A percentile compares a stretch with the other conserved stretches of the same genome.
These are phyloP conservation scores for Schwanniomyces occidentalis DNA, from an alignment of 805 yeast genomes.

Conservation along the genomic window DNA sequence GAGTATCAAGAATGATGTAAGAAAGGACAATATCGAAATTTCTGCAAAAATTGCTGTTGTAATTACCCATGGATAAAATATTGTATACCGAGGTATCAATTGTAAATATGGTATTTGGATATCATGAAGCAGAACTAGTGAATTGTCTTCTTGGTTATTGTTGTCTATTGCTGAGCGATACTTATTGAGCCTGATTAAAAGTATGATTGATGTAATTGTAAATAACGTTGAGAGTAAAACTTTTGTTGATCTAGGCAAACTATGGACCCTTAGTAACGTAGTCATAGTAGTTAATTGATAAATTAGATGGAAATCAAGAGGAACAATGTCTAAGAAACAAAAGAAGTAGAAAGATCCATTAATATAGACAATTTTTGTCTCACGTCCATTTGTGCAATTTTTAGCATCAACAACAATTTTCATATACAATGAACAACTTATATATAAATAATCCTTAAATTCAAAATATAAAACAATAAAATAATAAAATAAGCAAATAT, in stretches of 20 bases:
- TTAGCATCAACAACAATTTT: no score
- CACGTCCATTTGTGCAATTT: no score
- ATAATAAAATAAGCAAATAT: no score
- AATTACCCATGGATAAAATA: slow-evolving; percentile 65
- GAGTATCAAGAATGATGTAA: slow-evolving; percentile 38
- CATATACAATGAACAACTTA: no score
- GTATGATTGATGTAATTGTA: slow-evolving; percentile 40
- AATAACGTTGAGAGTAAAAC: slow-evolving; percentile 42
- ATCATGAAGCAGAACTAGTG: slow-evolving; percentile 28
- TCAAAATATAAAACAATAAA: no score
- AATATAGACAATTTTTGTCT: no score
- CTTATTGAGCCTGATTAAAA: slow-evolving; percentile 39
- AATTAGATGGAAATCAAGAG: neutral
- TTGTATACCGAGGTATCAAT: slow-evolving; percentile 57
- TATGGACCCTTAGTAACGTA: slow-evolving; percentile 9
- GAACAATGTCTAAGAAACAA: no score
- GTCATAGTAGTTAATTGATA: slow-evolving; percentile 7
- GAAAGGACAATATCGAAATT: slow-evolving; percentile 45
- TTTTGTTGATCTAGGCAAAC: slow-evolving; percentile 50
- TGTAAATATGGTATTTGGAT: slow-evolving; percentile 60
- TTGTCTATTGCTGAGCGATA: slow-evolving; percentile 21
- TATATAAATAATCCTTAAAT: no score
- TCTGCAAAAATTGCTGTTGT: slow-evolving; percentile 67
- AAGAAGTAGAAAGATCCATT: no score
- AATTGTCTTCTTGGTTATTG: slow-evolving; percentile 6